Base-by-base conservation (phyloP, 768 basidiomycete species). In the Leccinellum albellum region DNA sequence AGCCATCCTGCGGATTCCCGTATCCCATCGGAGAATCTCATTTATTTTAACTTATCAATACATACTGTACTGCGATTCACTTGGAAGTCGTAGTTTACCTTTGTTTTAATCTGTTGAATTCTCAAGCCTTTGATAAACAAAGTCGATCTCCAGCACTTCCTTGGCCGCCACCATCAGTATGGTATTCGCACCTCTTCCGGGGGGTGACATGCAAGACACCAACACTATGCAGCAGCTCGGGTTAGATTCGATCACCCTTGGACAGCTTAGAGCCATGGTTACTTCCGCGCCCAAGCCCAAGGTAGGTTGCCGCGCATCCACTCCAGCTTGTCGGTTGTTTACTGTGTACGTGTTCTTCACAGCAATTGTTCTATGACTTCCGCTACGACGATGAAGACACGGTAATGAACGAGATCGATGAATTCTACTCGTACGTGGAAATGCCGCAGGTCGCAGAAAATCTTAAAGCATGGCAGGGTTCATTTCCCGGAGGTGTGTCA, bases 371-470 rank as follows among this genome's bases (percentile, higher is more conserved):
- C 64, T 97, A 90, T 72, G 92, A 94, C 77, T 97, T 89, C 74
- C 85, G 89, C 59, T 98, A 98, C 70, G 91, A 96, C 63, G 95
- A 98, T 71, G 94, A 96, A 67, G 93, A 97, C 73, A 94, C 91
- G 5, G 86, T 98, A 20, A 87, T 96, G 82, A 89, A 90, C 65
- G 97, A 99, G 71, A 87, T 99, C 37, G 91, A 98, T 57, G 97
- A 99, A 73, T 98, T 98, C 75, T 98, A 96, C 73, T 92, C 93
- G 21, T 99, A 97, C 73, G 86, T 93, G 59, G 96, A 98, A 77
- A 91, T 94, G 83, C 84, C 89, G 0, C 91, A 94, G 69, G 87
- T 94, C 21, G 85, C 84, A 3, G 90, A 92, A 77, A 92, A 93
- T 69, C 76, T 91, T 61, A 88, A 86, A 66, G 88, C 91, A 46